These are phyloP conservation scores for Dryas octopetala DNA, from an alignment of 306 rosid species.

Conservation along the genomic window DNA sequence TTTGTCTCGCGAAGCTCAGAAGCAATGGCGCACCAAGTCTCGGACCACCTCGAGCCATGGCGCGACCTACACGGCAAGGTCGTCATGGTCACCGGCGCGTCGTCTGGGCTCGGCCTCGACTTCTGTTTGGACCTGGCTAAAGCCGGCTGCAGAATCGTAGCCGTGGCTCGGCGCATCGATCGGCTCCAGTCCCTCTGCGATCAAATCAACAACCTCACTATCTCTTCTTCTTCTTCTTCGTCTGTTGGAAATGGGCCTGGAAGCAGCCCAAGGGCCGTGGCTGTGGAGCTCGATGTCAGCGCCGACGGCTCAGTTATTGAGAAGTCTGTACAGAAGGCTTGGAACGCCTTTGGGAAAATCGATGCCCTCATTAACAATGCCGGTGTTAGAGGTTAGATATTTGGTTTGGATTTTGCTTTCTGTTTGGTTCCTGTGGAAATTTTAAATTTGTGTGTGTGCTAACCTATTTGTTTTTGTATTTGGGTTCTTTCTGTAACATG, in stretches of 20 bases:
- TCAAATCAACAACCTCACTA: constrained; percentile 37
- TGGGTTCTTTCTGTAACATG: no score
- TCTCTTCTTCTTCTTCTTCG: constrained; percentile 9
- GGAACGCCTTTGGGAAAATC: constrained; percentile 72
- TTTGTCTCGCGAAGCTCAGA: neutral
- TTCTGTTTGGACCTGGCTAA: constrained; percentile 67
- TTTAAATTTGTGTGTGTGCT: neutral
- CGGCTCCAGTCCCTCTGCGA: constrained; percentile 58
- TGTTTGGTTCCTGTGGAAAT: neutral
- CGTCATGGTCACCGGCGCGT: constrained; percentile 83
- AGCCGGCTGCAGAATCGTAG: constrained; percentile 60
- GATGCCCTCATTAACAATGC: constrained; percentile 78
- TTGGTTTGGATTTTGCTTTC: neutral
- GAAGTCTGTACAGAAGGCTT: constrained; percentile 55
- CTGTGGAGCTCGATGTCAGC: constrained; percentile 64
- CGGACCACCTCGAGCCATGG: constrained; percentile 54
- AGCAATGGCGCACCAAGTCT: constrained; percentile 35
- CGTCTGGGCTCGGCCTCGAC: constrained; percentile 73
- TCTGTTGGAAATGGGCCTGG: neutral
- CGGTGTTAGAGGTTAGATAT: constrained; percentile 59
- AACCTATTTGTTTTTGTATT: no score
- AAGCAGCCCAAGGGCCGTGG: constrained; percentile 39
- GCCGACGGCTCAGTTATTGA: constrained; percentile 51
- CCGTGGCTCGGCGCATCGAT: constrained; percentile 73
- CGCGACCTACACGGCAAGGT: constrained; percentile 56